These are phyloP conservation scores for Yamadazyma conglobata DNA, from an alignment of 1,139 yeast species.

Conservation along the genomic window DNA sequence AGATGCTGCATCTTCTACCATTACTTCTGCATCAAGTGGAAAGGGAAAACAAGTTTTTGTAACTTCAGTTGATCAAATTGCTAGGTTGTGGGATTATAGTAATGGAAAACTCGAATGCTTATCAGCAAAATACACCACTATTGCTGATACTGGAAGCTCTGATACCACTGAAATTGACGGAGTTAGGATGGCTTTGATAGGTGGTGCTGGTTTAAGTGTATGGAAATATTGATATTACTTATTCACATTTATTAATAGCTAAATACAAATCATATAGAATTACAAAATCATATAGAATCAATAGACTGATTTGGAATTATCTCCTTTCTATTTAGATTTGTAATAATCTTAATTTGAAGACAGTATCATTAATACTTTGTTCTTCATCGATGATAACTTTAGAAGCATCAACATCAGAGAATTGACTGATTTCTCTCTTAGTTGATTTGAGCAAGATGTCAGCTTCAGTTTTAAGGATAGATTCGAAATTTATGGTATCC, in stretches of 20 bases:
- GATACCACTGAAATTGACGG: slow-evolving; percentile 32
- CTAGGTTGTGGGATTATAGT: slow-evolving; percentile 57
- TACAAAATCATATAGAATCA: too few species aligned
- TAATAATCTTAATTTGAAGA: slow-evolving; percentile 76
- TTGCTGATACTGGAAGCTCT: slow-evolving; percentile 86
- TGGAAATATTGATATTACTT: slow-evolving; percentile 39
- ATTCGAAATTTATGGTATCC: slow-evolving; percentile 68
- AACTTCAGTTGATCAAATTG: slow-evolving; percentile 76
- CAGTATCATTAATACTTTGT: slow-evolving; percentile 82
- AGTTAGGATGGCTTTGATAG: slow-evolving; percentile 41
- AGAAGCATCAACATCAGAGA: slow-evolving; percentile 30
- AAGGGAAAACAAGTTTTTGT: slow-evolving; percentile 31
- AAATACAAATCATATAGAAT: slow-evolving; percentile 7
- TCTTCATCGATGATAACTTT: slow-evolving; percentile 83
- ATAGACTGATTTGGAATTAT: too few species aligned
- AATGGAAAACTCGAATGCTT: slow-evolving; percentile 30
- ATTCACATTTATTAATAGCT: slow-evolving; percentile 8
- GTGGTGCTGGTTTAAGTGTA: slow-evolving; percentile 69
- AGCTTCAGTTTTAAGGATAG: slow-evolving; percentile 60
- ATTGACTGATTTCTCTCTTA: slow-evolving; percentile 54
- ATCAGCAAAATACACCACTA: slow-evolving; percentile 61
- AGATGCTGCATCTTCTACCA: slow-evolving; percentile 81
- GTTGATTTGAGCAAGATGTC: slow-evolving; percentile 75
- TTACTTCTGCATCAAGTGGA: slow-evolving; percentile 56
- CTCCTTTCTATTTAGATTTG: too few species aligned